Percentiles rank a stretch among this genome's conserved stretches.
Evolutionary conservation across 23 red algal species (phyloP).

Genomic region (Gracilaria gracilis): DNA sequence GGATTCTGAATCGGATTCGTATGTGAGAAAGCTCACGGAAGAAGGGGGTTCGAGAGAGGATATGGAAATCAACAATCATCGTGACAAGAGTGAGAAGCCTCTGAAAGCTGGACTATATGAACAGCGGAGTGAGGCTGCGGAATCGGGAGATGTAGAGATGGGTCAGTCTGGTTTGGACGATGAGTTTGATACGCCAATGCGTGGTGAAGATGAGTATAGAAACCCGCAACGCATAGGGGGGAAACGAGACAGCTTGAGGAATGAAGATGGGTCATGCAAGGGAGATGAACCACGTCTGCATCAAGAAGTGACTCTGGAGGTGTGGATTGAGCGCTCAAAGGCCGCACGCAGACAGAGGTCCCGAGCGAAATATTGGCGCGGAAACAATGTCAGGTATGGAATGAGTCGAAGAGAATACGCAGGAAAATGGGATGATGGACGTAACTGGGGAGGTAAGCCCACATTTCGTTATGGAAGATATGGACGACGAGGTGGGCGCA

Average conservation of each 20-base stretch:
- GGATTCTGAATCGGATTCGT: constrained; percentile 1
- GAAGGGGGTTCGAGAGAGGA: background rate
- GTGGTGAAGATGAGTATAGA: background rate
- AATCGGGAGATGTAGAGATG: background rate
- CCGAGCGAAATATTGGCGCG: background rate
- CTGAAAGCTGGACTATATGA: background rate
- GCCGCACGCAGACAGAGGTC: background rate
- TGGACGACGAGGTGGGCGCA: too few relatives aligned
- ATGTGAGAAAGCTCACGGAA: background rate
- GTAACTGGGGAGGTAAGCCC: too few relatives aligned
- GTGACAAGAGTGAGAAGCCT: background rate
- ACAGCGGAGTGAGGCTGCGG: background rate
- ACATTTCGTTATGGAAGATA: too few relatives aligned
- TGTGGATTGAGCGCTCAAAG: constrained; percentile 1
- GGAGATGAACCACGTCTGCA: background rate
- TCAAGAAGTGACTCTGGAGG: background rate
- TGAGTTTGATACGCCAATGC: background rate
- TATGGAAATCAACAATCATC: background rate
- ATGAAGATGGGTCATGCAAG: background rate
- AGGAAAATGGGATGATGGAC: too few relatives aligned
- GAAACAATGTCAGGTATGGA: background rate
- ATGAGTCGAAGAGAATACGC: too few relatives aligned
- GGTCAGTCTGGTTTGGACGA: background rate
- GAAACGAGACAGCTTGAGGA: background rate
- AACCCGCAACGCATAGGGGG: background rate